Conservation (phyloP, 140 eudicot genomes). For the Stevia rebaudiana region DNA sequence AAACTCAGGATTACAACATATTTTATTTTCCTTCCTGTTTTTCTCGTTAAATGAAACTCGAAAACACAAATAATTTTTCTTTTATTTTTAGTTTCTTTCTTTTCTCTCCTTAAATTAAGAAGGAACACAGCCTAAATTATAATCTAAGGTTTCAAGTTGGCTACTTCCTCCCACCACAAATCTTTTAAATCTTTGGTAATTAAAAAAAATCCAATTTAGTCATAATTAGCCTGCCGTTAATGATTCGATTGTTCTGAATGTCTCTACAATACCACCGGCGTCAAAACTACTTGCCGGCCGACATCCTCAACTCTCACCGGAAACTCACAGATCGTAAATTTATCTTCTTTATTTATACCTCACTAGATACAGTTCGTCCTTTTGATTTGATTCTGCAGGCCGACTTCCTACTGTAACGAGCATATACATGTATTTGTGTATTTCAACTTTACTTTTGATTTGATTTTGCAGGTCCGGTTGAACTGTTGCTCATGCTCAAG, state of each 20-base stretch:
- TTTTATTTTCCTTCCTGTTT: too few species aligned
- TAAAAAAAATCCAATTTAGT: slow-evolving; percentile 19
- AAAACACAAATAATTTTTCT: too few species aligned
- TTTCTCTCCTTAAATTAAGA: too few species aligned
- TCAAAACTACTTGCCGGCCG: slow-evolving; percentile 15
- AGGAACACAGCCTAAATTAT: too few species aligned
- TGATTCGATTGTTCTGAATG: slow-evolving; percentile 12
- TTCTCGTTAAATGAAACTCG: too few species aligned
- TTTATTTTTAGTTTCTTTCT: too few species aligned
- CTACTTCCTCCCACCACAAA: slow-evolving; percentile 17
- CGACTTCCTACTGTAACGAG: neutral
- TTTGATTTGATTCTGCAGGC: too few species aligned
- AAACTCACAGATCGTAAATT: slow-evolving; percentile 24
- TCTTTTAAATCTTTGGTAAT: slow-evolving; percentile 30
- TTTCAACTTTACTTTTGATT: neutral
- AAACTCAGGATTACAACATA: too few species aligned
- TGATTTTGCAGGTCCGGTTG: slow-evolving; percentile 6
- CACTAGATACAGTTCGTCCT: neutral
- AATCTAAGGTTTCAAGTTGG: slow-evolving; percentile 11
- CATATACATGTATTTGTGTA: neutral
- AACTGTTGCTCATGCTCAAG: neutral
- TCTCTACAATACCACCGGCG: slow-evolving; percentile 7
- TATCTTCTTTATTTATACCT: slow-evolving; percentile 2
- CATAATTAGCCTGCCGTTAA: slow-evolving; percentile 25
- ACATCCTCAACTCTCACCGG: slow-evolving; percentile 11